Conservation (phyloP, 768 basidiomycete genomes). For the Tylopilus felleus region DNA sequence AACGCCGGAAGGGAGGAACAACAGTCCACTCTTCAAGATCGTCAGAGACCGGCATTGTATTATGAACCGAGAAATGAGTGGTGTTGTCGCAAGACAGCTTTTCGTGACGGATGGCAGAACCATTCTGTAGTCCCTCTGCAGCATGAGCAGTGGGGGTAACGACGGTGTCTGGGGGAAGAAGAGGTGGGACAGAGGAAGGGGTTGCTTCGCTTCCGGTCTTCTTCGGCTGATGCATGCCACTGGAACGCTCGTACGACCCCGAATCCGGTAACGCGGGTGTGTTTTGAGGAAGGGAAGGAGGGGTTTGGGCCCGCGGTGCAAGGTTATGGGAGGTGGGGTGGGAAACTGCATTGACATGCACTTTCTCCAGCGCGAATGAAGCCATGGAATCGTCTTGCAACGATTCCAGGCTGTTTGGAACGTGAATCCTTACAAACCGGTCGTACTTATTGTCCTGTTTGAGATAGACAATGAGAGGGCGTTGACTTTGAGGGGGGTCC, state of each 20-base stretch:
- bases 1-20: no score
- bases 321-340: not conserved
- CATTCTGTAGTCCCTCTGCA: not conserved
- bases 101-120: not conserved
- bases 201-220: no score
- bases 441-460: not conserved
- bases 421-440: not conserved
- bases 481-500: not conserved
- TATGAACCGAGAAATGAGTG: not conserved
- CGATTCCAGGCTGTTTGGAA: not conserved
- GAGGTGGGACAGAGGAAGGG: no score
- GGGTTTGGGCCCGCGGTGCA: not conserved
- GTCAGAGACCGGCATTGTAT: not conserved
- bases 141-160: not conserved
- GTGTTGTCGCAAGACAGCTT: not conserved
- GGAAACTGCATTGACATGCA: not conserved
- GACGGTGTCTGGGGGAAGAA: not conserved
- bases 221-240: no score
- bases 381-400: not conserved
- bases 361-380: not conserved
- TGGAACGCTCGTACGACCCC: no score
- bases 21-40: not conserved
- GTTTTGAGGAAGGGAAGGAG: not conserved
- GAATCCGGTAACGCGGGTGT: no score
- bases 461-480: not conserved